Evolutionary conservation across 2,329 filamentous ascomycete genomes (phyloP).

Genomic region (Orbilia brochopaga): DNA sequence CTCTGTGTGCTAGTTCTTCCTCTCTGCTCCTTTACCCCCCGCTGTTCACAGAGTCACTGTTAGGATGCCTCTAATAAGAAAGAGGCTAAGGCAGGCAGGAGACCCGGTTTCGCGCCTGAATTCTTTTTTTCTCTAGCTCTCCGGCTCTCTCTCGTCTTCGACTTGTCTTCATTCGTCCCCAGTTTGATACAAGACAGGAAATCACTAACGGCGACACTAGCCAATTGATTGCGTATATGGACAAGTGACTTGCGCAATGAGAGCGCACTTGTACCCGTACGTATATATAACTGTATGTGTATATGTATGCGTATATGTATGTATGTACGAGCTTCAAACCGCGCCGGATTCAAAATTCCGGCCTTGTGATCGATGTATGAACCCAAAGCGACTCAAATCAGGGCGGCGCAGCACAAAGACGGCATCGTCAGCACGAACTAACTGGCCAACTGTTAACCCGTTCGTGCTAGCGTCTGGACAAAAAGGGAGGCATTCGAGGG

Average conservation of each 20-base stretch:
- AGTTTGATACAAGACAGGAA: constrained; percentile 49
- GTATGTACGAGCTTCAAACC: constrained; percentile 1
- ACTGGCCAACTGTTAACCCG: background rate
- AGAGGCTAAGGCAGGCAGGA: constrained; percentile 46
- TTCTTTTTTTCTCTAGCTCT: constrained; percentile 10
- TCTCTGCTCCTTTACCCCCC: background rate
- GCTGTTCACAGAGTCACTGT: constrained; percentile 24
- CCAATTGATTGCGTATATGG: background rate
- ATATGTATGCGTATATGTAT: too few relatives aligned
- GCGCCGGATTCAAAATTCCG: background rate
- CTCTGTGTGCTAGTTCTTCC: background rate
- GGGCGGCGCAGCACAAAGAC: constrained; percentile 5
- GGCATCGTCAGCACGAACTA: background rate
- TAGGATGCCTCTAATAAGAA: constrained; percentile 28
- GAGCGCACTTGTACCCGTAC: too few relatives aligned
- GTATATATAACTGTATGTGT: too few relatives aligned
- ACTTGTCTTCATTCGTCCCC: constrained; percentile 37
- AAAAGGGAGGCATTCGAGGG: background rate
- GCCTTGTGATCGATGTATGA: background rate
- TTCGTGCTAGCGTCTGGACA: constrained; percentile 1
- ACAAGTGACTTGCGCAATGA: constrained; percentile 15
- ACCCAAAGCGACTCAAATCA: background rate
- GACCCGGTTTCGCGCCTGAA: constrained; percentile 49
- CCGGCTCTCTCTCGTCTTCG: constrained; percentile 1
- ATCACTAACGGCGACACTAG: constrained; percentile 24